These are phyloP conservation scores for Bimuria novae-zelandiae DNA, from an alignment of 2,329 filamentous ascomycete species.

Conservation along the genomic window DNA sequence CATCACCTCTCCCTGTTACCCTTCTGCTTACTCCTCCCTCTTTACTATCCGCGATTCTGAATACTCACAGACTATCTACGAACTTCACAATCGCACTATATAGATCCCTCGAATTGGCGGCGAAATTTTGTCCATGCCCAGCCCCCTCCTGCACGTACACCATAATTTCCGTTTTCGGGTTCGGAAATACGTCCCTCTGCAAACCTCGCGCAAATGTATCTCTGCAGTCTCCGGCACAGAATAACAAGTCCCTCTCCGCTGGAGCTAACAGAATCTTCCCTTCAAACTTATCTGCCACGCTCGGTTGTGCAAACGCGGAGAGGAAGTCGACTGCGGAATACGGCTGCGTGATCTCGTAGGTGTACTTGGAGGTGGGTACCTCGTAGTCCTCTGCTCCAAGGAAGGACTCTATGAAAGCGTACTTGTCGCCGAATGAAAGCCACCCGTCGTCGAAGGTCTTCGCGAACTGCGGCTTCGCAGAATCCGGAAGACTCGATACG, in stretches of 20 bases:
- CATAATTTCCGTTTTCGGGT: background rate
- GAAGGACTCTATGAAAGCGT: background rate
- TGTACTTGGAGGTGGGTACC: background rate
- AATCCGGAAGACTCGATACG: background rate
- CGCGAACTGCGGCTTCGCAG: background rate
- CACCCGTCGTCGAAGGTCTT: background rate
- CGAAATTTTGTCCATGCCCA: conserved; percentile 7
- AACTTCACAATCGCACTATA: background rate
- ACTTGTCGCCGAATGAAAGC: conserved; percentile 1
- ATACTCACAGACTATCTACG: background rate
- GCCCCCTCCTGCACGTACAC: background rate
- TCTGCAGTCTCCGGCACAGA: background rate
- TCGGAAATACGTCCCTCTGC: background rate
- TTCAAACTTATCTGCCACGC: background rate
- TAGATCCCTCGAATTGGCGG: background rate
- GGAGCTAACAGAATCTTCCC: conserved; percentile 2
- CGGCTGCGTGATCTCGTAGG: conserved; percentile 6
- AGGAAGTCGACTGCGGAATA: background rate
- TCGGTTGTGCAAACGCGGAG: background rate
- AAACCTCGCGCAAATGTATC: background rate
- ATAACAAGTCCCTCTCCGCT: background rate
- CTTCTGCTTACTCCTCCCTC: too few species aligned
- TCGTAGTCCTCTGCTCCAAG: background rate
- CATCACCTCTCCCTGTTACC: too few species aligned
- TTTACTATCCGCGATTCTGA: too few species aligned